Evolutionary conservation across 257 asterid genomes (phyloP).

Genomic region (Primulina eburnea): DNA sequence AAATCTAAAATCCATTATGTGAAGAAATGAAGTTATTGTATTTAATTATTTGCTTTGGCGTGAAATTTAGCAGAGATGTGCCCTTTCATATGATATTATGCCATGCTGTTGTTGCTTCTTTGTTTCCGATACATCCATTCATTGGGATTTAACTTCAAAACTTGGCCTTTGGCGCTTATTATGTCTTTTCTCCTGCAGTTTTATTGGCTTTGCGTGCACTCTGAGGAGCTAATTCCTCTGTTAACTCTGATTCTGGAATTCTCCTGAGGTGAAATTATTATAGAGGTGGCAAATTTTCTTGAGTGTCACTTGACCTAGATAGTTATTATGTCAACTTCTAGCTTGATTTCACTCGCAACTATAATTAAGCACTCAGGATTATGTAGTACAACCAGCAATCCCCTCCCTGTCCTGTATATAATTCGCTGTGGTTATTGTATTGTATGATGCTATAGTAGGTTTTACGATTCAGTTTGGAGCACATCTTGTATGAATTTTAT

Average conservation of each 20-base stretch:
- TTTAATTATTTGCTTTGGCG: not conserved
- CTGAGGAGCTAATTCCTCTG: constrained; percentile 23
- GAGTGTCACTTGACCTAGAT: constrained; percentile 17
- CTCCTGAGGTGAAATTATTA: constrained; percentile 14
- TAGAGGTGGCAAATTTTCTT: constrained; percentile 27
- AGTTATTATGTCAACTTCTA: constrained; percentile 22
- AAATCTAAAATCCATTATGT: constrained; percentile 5
- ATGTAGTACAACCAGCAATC: constrained; percentile 18
- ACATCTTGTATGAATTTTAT: not conserved
- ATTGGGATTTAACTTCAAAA: not conserved
- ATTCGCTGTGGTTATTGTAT: not conserved
- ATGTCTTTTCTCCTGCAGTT: constrained; percentile 47
- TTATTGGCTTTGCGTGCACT: constrained; percentile 45
- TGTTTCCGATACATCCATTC: not conserved
- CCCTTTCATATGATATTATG: not conserved
- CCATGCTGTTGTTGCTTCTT: constrained; percentile 1
- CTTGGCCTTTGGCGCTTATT: not conserved
- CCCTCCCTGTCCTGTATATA: not conserved
- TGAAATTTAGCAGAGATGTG: not conserved
- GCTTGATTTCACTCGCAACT: constrained; percentile 17
- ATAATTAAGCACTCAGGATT: constrained; percentile 23
- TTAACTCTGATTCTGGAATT: constrained; percentile 24
- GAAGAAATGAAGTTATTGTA: not conserved
- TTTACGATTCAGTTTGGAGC: not conserved
- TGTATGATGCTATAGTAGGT: constrained; percentile 1